Evolutionary conservation across 2,329 filamentous ascomycete genomes (phyloP).

Genomic region (Fusarium sp.): DNA sequence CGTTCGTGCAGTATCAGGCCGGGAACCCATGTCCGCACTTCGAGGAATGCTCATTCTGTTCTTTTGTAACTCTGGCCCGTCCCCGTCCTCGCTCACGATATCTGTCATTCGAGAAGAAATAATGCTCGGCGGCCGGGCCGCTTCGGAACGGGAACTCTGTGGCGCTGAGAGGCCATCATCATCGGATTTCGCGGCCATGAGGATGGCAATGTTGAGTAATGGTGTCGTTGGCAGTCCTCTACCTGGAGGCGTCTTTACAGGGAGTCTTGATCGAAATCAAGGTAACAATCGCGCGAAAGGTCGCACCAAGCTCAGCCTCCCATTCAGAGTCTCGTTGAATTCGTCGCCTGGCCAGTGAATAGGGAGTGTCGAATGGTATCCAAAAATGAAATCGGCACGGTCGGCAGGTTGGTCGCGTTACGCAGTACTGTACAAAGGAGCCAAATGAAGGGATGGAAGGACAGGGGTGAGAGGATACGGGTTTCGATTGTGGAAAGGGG

Average conservation of each 20-base stretch:
- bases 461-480: constrained; percentile 17
- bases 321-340: constrained; percentile 8
- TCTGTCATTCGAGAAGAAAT: constrained; percentile 79
- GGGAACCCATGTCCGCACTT: constrained; percentile 57
- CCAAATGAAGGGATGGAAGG: constrained; percentile 31
- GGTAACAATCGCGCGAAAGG: constrained; percentile 12
- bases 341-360: constrained; percentile 5
- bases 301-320: background rate
- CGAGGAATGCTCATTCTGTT: constrained; percentile 45
- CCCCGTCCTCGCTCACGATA: constrained; percentile 66
- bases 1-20: constrained; percentile 64
- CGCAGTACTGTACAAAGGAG: constrained; percentile 33
- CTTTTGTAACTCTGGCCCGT: constrained; percentile 49
- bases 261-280: constrained; percentile 4
- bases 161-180: constrained; percentile 52
- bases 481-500: constrained; percentile 20
- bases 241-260: constrained; percentile 21
- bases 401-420: constrained; percentile 42
- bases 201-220: constrained; percentile 26
- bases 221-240: constrained; percentile 27
- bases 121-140: constrained; percentile 67
- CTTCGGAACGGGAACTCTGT: constrained; percentile 53
- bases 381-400: constrained; percentile 37
- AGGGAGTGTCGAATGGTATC: constrained; percentile 18
- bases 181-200: constrained; percentile 50